A percentile compares a stretch with the other conserved stretches of the same genome.
phyloP scores from a whole-genome alignment of 495 filamentous ascomycete species.

The Letharia lupina region DNA sequence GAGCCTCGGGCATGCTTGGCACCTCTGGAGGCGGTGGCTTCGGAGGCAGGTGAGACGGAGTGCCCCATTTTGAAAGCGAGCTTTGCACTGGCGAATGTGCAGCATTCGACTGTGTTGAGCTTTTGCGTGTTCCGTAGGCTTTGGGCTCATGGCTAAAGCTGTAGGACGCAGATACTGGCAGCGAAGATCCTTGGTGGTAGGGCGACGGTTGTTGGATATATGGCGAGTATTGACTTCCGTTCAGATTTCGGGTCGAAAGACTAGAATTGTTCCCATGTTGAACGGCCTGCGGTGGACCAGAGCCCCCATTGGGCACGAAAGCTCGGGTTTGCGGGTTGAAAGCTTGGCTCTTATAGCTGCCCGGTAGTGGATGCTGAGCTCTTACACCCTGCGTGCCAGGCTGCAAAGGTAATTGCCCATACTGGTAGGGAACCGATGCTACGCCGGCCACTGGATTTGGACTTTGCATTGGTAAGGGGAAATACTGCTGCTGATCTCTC shows the following conservation, averaged over 20 bases:
- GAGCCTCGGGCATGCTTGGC: constrained; percentile 25
- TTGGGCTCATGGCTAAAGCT: constrained; percentile 12
- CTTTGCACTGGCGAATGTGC: constrained; percentile 19
- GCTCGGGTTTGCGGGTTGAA: constrained; percentile 92
- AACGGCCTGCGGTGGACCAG: constrained; percentile 1
- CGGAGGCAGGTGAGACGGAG: constrained; percentile 45
- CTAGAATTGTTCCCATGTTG: constrained; percentile 29
- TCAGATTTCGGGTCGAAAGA: constrained; percentile 29
- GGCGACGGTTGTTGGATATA: constrained; percentile 33
- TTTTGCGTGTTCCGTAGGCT: constrained; percentile 26
- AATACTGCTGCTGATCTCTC: constrained; percentile 22
- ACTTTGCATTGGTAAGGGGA: constrained; percentile 13
- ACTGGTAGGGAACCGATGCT: constrained; percentile 51
- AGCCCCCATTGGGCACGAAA: constrained; percentile 54
- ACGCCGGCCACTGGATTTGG: not conserved
- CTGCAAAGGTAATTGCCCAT: constrained; percentile 66
- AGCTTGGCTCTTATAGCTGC: constrained; percentile 69
- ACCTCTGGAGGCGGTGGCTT: constrained; percentile 49
- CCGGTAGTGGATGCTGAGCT: constrained; percentile 63
- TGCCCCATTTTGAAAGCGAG: constrained; percentile 44
- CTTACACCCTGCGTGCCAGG: constrained; percentile 56
- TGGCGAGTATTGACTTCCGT: constrained; percentile 33
- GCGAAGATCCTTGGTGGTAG: constrained; percentile 22
- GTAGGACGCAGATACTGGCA: constrained; percentile 5
- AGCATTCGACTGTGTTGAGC: constrained; percentile 15